Evolutionary conservation across 768 basidiomycete genomes (phyloP), one percentile per base, ranked within the genome.

Genomic region (Boletellus emodensis): DNA sequence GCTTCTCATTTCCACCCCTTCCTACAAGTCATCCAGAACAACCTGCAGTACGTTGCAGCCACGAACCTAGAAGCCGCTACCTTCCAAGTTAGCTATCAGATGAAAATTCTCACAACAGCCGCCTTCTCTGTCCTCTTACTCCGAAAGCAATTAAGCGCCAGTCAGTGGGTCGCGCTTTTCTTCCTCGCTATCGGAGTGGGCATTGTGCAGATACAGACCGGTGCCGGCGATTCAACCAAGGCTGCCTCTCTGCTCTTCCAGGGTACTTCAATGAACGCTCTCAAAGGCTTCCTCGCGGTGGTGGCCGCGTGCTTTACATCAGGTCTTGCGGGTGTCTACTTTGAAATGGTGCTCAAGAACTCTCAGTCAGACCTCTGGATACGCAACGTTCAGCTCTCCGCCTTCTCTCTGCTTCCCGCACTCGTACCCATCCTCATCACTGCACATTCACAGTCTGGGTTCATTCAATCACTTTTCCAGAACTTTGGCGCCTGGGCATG

Each of bases 71-170:
- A 93, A 57, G 93, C 90, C 14, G 94, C 94, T 18, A 96, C 94
- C 14, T 98, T 98, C 71, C 94, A 96, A 69, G 93, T 95, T 65
- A 90, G 85, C 39, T 94, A 94, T 70, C 93, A 95, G 68, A 95
- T 95, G 93, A 95, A 95, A 71, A 93, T 95, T 62, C 82, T 95
- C 57, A 94, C 93, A 34, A 95, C 93, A 18, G 93, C 91, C 15
- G 88, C 79, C 36, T 94, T 94, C 68, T 91, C 89, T 18, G 91
- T 94, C 38, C 59, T 89, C 5, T 75, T 95, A 26, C 77, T 94
- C 26, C 82, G 89, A 54, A 88, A 85, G 63, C 82, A 83, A 60
- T 72, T 97, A 33, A 79, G 77, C 24, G 72, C 78, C 1, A 74
- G 71, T 32, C 92, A 96, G 68, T 97, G 94, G 94, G 61, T 90